phyloP scores from a whole-genome alignment of 2,329 filamentous ascomycete species.

The Fusarium sp. region DNA sequence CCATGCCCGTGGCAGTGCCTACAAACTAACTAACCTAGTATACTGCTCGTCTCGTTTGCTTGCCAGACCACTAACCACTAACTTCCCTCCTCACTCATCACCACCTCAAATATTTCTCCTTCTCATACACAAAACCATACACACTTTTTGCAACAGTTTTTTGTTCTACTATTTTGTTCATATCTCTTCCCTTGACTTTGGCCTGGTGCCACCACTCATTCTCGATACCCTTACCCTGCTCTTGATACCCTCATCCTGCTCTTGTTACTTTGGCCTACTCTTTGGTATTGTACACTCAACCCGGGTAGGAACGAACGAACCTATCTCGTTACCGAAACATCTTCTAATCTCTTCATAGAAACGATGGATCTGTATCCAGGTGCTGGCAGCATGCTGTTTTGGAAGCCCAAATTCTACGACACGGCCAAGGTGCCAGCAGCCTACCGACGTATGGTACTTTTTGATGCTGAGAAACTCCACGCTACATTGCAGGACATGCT shows the following conservation, averaged over 20 bases:
- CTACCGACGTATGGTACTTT: background rate
- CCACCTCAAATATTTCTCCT: background rate
- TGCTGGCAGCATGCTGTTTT: background rate
- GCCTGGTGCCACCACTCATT: background rate
- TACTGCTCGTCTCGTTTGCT: background rate
- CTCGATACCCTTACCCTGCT: background rate
- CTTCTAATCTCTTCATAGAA: background rate
- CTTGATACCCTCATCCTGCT: background rate
- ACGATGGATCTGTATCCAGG: background rate
- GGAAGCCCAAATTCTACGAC: background rate
- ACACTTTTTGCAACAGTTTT: background rate
- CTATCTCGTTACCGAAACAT: background rate
- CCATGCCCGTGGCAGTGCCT: background rate
- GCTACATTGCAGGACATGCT: background rate
- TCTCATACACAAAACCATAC: background rate
- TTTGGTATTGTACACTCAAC: background rate
- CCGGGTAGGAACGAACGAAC: background rate
- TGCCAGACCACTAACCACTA: background rate
- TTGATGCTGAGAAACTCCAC: background rate
- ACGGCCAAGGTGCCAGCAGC: slow-evolving; percentile 8
- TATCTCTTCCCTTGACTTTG: background rate
- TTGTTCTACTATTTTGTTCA: slow-evolving; percentile 5
- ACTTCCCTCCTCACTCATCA: background rate
- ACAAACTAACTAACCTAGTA: background rate
- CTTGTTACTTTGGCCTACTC: background rate